These are phyloP conservation scores for Didymella lethalis DNA, from an alignment of 2,329 filamentous ascomycete genomes.

Conservation along the genomic window DNA sequence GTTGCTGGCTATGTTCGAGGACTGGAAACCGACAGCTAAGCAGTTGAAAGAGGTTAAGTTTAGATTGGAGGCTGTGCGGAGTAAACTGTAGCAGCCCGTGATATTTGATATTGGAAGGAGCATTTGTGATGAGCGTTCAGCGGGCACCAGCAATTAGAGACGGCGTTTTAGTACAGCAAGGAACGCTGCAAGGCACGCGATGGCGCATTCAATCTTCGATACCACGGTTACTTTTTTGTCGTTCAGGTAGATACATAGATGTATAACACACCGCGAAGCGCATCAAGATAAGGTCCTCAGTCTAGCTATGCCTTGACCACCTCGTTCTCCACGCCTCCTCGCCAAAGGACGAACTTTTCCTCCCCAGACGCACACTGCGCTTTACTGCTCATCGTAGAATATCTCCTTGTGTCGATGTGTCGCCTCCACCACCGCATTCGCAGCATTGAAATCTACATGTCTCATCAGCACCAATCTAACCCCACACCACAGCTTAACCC, in stretches of 20 bases:
- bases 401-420: slow-evolving; percentile 83
- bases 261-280: not conserved
- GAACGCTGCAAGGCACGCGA: too few species aligned
- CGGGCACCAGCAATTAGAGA: not conserved
- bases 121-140: not conserved
- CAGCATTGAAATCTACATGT: slow-evolving; percentile 73
- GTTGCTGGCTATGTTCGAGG: slow-evolving; percentile 86
- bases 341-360: too few species aligned
- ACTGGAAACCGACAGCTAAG: slow-evolving; percentile 91
- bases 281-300: not conserved
- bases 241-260: slow-evolving; percentile 1
- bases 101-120: not conserved
- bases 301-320: too few species aligned
- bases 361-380: too few species aligned
- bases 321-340: too few species aligned
- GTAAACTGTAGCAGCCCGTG: slow-evolving; percentile 66
- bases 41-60: slow-evolving; percentile 96
- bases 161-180: too few species aligned
- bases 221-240: not conserved
- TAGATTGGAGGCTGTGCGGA: slow-evolving; percentile 87
- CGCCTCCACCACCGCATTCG: slow-evolving; percentile 81
- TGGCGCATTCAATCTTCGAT: not conserved
- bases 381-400: slow-evolving; percentile 68
- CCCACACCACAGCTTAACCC: too few species aligned
- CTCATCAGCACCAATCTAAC: too few species aligned